Base-by-base conservation (phyloP, 1,284 basidiomycete species). In the Apiotrichum sp. region DNA sequence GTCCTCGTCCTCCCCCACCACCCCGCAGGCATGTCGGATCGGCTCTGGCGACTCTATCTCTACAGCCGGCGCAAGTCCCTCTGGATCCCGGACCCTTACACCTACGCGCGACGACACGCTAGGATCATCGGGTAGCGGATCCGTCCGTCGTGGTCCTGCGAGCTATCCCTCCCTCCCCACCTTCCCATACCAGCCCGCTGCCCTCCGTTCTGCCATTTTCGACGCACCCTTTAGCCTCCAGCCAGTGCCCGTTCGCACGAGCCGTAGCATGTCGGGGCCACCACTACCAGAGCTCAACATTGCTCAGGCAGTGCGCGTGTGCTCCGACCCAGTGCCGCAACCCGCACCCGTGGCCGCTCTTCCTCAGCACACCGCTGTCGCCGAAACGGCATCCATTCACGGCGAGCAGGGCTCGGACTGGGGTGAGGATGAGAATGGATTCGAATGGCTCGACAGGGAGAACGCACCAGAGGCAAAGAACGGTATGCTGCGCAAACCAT, bases 331-430 rank as follows among this genome's bases (percentile, higher is more conserved):
- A 36, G 32, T 44, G 14, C 49, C 35, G 38, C 42, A 41, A 38
- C 43, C 29, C 32, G 48, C 22, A 11, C 43, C 43, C 1, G 16
- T 36, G 29, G 59, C 50, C 6, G 48, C 51, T 14, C 59, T 52
- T 31, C 60, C 64, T 0, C 57, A 68, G 43, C 56, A 55, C n/a
- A 58, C 54, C 1, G 55, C 55, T 32, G 49, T 62, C 7, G 48
- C 57, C 7, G 66, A 70, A 51, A 61, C 56, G 56, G 67, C 64
- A 22, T 68, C 65, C 47, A 53, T 75, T 4, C 66, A 73, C 50
- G 73, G 73, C 31, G 73, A 75, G 53, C 71, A 72, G 57, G 73
- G 73, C 4, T 63, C 63, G 14, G 73, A 75, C 50, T 75, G 73
- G 73, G 73, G 71, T 9, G 71, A 75, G 10, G 73, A 73, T 55